Evolutionary conservation across 1,284 basidiomycete species (phyloP), one percentile per base, ranked within the genome.

Genomic region (Mycosarcoma maydis): DNA sequence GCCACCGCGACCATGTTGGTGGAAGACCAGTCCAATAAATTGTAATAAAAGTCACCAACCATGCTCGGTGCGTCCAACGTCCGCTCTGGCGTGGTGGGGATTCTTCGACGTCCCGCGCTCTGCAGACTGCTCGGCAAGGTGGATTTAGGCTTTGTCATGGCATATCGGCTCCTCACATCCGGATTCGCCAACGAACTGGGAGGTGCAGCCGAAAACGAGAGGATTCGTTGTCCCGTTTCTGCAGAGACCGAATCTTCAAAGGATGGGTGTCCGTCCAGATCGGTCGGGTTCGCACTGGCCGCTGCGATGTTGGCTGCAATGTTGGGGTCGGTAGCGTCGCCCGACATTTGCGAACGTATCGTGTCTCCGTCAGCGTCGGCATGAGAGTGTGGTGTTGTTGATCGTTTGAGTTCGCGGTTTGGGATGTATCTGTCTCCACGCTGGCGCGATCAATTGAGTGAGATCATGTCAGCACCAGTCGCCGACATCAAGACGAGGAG

Each of bases 1-100:
- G 75, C 78, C 14, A 81, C 73, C 11, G 80, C 80, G 16, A 81
- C 62, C 29, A 90, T 85, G 83, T 98, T 98, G 57, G 88, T 87
- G 27, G 86, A 86, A 32, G 90, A 91, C 95, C 95, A 99, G 38
- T 90, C 87, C 53, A 98, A 83, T 30, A 98, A 85, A 82, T 98
- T 98, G 76, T 97, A 88, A 82, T 99, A 98, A 83, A 96, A 98
- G 83, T 99, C 96, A 73, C 98, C 93, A 36, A 91, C 87, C 85
- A 97, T 90, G 2, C 92, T 92, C 0, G 94, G 94, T 0, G 96
- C 96, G 77, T 98, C 96, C 11, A 99, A 86, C 3, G 97, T 92
- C 22, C 92, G 87, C 75, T 96, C 92, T 0, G 90, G 93, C 61
- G 88, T 89, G 0, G 89, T 92, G 0, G 91, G 86, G 57, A 96